Evolutionary conservation across 441 rosid genomes (phyloP), one percentile per base, ranked within the genome.

Genomic region (Omphalea diandra): DNA sequence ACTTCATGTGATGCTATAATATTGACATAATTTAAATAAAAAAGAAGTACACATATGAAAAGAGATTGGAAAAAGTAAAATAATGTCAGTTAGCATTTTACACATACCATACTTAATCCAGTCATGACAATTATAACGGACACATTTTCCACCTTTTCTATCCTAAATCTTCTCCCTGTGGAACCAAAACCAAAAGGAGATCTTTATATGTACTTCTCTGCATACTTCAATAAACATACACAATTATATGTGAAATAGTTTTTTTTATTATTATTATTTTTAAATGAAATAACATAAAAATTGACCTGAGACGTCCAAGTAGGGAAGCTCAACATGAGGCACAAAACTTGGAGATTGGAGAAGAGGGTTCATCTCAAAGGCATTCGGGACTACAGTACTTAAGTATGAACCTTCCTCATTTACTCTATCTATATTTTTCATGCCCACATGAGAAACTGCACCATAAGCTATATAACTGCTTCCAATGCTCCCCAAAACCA

Each of bases 351-450:
- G 31, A 70, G 91, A 86, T 20, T 66, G 81, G 20, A 91, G 77
- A 76, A 91, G 90, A 79, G 97, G 97, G 69, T 77, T 81, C 84
- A 89, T 82, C 80, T 91, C 95, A 66, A 66, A 91, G 22, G 81
- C 63, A 72, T 89, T 87, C 52, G 95, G 91, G 62, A 82, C 83
- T 5, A 86, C 40, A 43, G 85, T 78, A 7, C 91, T 91, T 0
- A 87, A 70, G 63, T 76, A 85, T 2, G 88, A 88, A 69, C 91
- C 91, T 40, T 54, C 59, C 50, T 29, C 60, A 69, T 87, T 89
- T 7, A 82, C 74, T n/a, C 3, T 29, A 5, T 35, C 44, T 0
- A 89, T 83, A 33, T 63, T 76, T 15, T 2, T 65, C 83, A 76
- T 32, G 2, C 12, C 49, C 0, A 14, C 31, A 24, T 24, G 7